phyloP scores from a whole-genome alignment of 2,329 filamentous ascomycete species.

The Aaosphaeria pasadenensis region DNA sequence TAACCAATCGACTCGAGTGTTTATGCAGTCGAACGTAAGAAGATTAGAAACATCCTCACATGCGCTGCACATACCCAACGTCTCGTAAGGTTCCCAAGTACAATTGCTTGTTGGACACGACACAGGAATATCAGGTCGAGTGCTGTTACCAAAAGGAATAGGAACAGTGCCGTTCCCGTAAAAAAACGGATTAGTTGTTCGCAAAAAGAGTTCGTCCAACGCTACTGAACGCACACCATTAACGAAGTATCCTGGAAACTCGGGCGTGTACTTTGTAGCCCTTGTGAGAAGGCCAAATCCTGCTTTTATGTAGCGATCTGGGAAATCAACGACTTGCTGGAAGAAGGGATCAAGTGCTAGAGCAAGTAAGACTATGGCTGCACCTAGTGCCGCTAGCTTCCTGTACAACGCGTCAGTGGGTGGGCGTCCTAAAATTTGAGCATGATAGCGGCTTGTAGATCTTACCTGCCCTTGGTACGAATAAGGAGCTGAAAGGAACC shows the following conservation, averaged over 20 bases:
- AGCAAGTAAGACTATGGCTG: slow-evolving; percentile 12
- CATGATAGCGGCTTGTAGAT: too few species aligned
- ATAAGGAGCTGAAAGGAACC: slow-evolving; percentile 8
- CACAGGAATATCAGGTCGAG: slow-evolving; percentile 6
- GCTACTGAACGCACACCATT: not conserved
- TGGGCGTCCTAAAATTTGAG: too few species aligned
- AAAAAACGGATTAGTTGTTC: slow-evolving; percentile 1
- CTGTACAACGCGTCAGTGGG: too few species aligned
- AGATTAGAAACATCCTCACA: slow-evolving; percentile 2
- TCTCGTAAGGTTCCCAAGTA: slow-evolving; percentile 8
- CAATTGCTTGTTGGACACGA: slow-evolving; percentile 7
- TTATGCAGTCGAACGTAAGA: slow-evolving; percentile 2
- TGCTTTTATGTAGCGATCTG: slow-evolving; percentile 1
- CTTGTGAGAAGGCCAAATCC: not conserved
- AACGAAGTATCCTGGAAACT: not conserved
- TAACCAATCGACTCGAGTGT: slow-evolving; percentile 4
- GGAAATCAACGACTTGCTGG: slow-evolving; percentile 12
- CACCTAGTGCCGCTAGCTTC: slow-evolving; percentile 9
- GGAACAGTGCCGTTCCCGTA: slow-evolving; percentile 6
- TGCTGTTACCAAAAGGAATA: slow-evolving; percentile 5
- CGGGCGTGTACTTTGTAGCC: not conserved
- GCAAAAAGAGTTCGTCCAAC: not conserved
- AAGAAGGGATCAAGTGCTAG: slow-evolving; percentile 17
- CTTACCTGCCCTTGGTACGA: slow-evolving; percentile 6
- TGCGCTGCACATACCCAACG: slow-evolving; percentile 5